Evolutionary conservation across 257 asterid genomes (phyloP).

Genomic region (Solanum chiquidenum): DNA sequence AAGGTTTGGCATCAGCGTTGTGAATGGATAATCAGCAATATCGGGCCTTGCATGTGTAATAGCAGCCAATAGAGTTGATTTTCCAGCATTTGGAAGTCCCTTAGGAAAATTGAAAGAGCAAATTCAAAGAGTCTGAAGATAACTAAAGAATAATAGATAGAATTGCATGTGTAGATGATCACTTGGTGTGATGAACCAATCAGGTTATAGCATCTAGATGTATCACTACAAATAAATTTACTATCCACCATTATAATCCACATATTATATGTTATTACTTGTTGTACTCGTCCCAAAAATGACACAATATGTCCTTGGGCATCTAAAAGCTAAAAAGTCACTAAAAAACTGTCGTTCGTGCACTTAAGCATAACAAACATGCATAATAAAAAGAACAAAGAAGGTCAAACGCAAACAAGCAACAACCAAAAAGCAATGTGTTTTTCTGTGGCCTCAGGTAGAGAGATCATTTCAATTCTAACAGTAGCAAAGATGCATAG

Average conservation of each 20-base stretch:
- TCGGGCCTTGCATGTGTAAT: constrained; percentile 91
- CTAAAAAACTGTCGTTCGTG: neutral
- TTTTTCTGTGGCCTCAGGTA: neutral
- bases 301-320: neutral
- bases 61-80: constrained; percentile 82
- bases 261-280: neutral
- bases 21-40: constrained; percentile 96
- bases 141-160: neutral
- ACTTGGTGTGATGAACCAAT: neutral
- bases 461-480: neutral
- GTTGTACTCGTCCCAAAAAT: neutral
- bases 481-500: neutral
- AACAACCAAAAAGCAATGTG: neutral
- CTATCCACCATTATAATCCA: neutral
- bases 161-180: neutral
- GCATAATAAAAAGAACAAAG: neutral
- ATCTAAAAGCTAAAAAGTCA: neutral
- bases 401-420: neutral
- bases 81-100: constrained; percentile 99
- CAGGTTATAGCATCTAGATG: neutral
- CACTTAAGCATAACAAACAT: neutral
- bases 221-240: neutral
- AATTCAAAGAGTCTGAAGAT: neutral
- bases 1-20: constrained; percentile 93
- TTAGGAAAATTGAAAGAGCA: constrained; percentile 11